Base-by-base conservation (phyloP, 805 yeast species). In the Lachancea lanzarotensis region DNA sequence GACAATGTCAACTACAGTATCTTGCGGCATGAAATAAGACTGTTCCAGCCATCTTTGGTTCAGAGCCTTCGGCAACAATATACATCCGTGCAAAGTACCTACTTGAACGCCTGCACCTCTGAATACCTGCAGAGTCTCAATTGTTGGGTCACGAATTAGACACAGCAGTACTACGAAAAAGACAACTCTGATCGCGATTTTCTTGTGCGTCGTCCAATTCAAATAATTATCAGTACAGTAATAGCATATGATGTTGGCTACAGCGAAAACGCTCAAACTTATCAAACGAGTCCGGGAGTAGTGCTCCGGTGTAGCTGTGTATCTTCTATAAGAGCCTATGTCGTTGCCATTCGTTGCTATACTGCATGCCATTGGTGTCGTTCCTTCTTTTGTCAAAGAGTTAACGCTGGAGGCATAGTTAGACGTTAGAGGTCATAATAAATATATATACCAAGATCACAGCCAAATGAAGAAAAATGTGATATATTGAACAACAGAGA, bases 1-100 rank as follows among this genome's bases (percentile, higher is more conserved):
- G 0, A 83, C 75, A 10, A 85, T 60, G 59, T 84, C 91, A 3
- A 75, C 72, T 42, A 85, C 71, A 37, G 69, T 68, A 38, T 73
- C 75, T 32, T 71, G 63, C 0, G 89, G 82, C 10, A 82, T 71
- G 57, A 85, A 82, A 22, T 65, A 47, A 13, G 42, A 38, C 18
- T 45, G 38, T 16, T 31, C 38, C 5, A 55, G 45, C 25, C 52
- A 38, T 3, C 35, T 32, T 2, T 42, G 17, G 36, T 59, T 58
- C 35, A 49, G 25, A 1, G n/a, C 5, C 2, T 33, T 35, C 2
- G 67, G 62, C 6, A 60, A 45, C 15, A 61, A 15, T n/a, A 53
- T 47, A 3, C 51, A 38, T 4, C 67, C 67, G 15, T 41, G 41
- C 22, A 41, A 35, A 11, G 47, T 48, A 2, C 55, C 43, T 1